Evolutionary conservation across 2,329 filamentous ascomycete genomes (phyloP).

Genomic region (Aphanoascus verrucosus): DNA sequence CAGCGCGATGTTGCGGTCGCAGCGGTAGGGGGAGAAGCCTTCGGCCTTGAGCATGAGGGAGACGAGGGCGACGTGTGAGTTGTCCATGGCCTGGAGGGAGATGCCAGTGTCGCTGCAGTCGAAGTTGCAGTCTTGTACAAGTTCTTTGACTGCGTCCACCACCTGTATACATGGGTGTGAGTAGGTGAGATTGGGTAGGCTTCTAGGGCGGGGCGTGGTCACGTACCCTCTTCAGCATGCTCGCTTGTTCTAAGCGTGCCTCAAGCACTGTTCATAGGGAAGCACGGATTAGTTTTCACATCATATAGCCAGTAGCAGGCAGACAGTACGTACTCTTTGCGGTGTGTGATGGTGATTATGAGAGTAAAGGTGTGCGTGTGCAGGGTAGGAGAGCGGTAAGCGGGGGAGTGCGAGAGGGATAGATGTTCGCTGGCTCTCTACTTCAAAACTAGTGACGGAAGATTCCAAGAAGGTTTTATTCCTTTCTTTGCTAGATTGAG

Average conservation of each 20-base stretch:
- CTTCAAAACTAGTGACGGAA: not conserved
- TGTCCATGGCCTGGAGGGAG: slow-evolving; percentile 98
- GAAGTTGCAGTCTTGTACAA: slow-evolving; percentile 99
- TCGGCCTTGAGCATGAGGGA: slow-evolving; percentile 98
- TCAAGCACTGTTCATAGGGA: slow-evolving; percentile 60
- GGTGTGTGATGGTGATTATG: not conserved
- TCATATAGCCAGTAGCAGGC: not conserved
- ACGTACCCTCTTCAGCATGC: slow-evolving; percentile 82
- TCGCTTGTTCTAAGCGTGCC: slow-evolving; percentile 90
- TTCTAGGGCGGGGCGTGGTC: slow-evolving; percentile 15
- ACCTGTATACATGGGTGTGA: slow-evolving; percentile 46
- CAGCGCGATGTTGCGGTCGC: slow-evolving; percentile 96
- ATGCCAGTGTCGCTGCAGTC: slow-evolving; percentile 99
- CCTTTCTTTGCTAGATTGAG: not conserved
- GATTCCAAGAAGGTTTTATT: not conserved
- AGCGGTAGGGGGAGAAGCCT: slow-evolving; percentile 87
- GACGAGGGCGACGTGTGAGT: slow-evolving; percentile 96
- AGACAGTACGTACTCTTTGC: slow-evolving; percentile 5
- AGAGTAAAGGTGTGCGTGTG: not conserved
- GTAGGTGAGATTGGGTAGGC: not conserved
- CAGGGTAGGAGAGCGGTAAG: not conserved
- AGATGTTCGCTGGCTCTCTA: too few relatives aligned
- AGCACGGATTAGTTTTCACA: not conserved
- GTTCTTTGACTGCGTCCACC: slow-evolving; percentile 97
- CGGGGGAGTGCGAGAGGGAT: not conserved